phyloP scores from a whole-genome alignment of 2,329 filamentous ascomycete genomes.

The Fusarium sp. region DNA sequence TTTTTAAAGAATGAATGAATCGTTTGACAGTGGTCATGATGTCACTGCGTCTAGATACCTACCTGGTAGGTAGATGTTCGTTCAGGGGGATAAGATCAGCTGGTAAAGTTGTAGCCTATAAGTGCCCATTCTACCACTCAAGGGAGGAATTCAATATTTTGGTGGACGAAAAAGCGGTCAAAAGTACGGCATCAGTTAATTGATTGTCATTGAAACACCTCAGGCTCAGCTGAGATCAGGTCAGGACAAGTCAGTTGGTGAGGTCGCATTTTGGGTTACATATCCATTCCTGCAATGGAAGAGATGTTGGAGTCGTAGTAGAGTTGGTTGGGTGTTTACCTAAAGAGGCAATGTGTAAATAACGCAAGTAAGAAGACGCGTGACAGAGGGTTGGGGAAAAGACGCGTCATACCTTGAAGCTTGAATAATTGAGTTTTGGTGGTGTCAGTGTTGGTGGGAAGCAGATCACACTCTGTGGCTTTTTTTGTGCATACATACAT shows the following conservation, averaged over 20 bases:
- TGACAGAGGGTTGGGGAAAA: background rate
- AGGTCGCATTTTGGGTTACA: slow-evolving; percentile 33
- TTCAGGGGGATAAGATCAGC: slow-evolving; percentile 5
- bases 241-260: background rate
- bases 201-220: background rate
- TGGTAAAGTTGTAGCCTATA: background rate
- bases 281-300: slow-evolving; percentile 17
- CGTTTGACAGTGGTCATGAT: slow-evolving; percentile 22
- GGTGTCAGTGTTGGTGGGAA: background rate
- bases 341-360: slow-evolving; percentile 34
- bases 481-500: background rate
- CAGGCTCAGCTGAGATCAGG: background rate
- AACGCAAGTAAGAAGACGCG: slow-evolving; percentile 17
- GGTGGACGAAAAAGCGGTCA: slow-evolving; percentile 27
- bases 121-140: background rate
- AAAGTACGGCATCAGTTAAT: background rate
- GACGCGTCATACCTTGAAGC: slow-evolving; percentile 20
- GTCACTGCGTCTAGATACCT: slow-evolving; percentile 5
- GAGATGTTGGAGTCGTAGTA: background rate
- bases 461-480: background rate
- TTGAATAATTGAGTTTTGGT: slow-evolving; percentile 10
- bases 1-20: slow-evolving; percentile 17
- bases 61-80: background rate
- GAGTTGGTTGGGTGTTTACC: slow-evolving; percentile 24
- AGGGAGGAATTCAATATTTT: background rate